Evolutionary conservation across 768 basidiomycete species (phyloP), one percentile per base, ranked within the genome.

Genomic region (Termitomyces sp.): DNA sequence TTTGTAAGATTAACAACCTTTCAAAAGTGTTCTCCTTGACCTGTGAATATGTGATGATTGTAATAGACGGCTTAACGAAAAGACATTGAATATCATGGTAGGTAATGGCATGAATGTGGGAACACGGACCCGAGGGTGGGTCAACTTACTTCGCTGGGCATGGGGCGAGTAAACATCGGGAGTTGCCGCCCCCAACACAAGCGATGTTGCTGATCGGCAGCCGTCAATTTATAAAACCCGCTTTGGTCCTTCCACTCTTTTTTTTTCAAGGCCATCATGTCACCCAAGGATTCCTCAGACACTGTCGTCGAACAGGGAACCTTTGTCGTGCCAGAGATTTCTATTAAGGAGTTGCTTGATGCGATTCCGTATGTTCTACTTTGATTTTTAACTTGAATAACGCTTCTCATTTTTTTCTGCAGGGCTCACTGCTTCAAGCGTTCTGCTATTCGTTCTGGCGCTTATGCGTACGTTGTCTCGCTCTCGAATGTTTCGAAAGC

Each of bases 371-470:
- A 66, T 61, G 87, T 80, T 31, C 45, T 60, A 39, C 55, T 42
- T 56, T 44, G 61, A 22, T 7, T 55, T 37, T 34, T 56, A 54
- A 31, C 33, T 42, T 10, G 24, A 47, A n/a, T 36, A 6, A 41
- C 12, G 9, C 37, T 48, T 57, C 24, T 64, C 28, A 28, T 22
- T 54, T 41, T 37, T 53, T 37, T 42, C 54, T 54, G 56, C 57
- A 92, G 90, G 15, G 63, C 87, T 9, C 93, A 93, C 73, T 98
- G 96, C 77, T 92, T 87, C 75, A 79, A 95, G 77, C 90, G 96
- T 59, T 95, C 92, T 0, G 90, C 92, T 4, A 60, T 94, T 65
- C 81, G 78, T 68, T 94, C 93, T 4, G 86, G 84, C 1, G 58
- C 80, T 52, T 94, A 97, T 70, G 76, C 96, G 90, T 91, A 71